Conservation (phyloP, 169 alveolate genomes). For the Perkinsus marinus region DNA sequence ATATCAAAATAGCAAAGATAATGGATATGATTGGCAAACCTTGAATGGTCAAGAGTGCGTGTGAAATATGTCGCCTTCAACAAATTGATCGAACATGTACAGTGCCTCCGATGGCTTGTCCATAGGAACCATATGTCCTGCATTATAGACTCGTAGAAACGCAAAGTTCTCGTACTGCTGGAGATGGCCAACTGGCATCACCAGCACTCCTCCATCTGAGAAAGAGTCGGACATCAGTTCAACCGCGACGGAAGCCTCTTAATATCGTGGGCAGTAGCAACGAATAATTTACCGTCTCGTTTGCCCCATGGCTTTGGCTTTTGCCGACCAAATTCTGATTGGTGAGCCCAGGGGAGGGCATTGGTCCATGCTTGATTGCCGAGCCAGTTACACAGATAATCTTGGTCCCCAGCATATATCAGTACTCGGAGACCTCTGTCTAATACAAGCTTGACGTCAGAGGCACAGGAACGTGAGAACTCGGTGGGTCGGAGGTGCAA, state of each 20-base stretch:
- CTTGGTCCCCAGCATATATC: not conserved
- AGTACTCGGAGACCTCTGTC: not conserved
- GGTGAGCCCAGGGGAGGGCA: not conserved
- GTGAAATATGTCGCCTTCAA: not conserved
- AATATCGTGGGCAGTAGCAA: too few relatives aligned
- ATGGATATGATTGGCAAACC: too few relatives aligned
- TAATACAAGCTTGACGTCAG: not conserved
- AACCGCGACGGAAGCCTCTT: too few relatives aligned
- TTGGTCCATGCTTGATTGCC: not conserved
- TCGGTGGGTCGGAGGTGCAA: not conserved
- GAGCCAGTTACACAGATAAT: not conserved
- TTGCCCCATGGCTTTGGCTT: not conserved
- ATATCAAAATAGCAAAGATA: too few relatives aligned
- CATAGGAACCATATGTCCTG: not conserved
- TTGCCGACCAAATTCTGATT: not conserved
- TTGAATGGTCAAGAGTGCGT: not conserved
- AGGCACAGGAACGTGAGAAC: not conserved
- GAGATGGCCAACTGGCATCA: not conserved
- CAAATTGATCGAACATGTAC: not conserved
- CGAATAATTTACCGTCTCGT: not conserved
- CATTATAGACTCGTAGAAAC: not conserved
- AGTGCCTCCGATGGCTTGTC: not conserved
- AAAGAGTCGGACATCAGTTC: too few relatives aligned
- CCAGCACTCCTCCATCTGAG: not conserved
- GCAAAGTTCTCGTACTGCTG: not conserved